Percentiles rank a stretch among this genome's conserved stretches.
phyloP scores from a whole-genome alignment of 345 rosid genomes.

The Pistacia vera region DNA sequence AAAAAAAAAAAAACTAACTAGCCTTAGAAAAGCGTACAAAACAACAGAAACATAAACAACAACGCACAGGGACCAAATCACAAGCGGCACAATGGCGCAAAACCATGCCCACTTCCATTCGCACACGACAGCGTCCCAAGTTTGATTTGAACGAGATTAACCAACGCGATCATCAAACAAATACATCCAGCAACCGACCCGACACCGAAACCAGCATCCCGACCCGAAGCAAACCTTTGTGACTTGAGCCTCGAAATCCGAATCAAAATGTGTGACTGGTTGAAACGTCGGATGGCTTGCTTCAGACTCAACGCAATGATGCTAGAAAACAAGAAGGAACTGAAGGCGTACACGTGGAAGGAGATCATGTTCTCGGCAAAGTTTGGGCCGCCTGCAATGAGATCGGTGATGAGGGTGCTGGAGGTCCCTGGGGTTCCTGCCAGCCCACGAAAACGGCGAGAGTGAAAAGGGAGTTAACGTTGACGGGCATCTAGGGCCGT shows the following conservation, averaged over 20 bases:
- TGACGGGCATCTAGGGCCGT: conserved; percentile 83
- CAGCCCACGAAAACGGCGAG: conserved; percentile 89
- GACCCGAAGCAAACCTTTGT: conserved; percentile 55
- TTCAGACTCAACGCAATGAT: conserved; percentile 76
- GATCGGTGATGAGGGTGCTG: conserved; percentile 43
- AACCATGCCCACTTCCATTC: conserved; percentile 58
- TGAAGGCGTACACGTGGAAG: conserved; percentile 88
- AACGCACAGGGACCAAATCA: conserved; percentile 70
- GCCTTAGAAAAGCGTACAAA: conserved; percentile 66
- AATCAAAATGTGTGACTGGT: conserved; percentile 22
- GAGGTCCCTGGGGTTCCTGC: conserved; percentile 63
- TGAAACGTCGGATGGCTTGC: conserved; percentile 69
- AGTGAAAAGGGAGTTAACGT: conserved; percentile 92
- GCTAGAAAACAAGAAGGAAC: conserved; percentile 84
- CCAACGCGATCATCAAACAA: conserved; percentile 74
- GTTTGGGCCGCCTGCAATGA: conserved; percentile 39
- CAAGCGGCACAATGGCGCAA: conserved; percentile 72
- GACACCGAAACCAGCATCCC: conserved; percentile 77
- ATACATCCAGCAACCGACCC: conserved; percentile 76
- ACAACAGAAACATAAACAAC: conserved; percentile 54
- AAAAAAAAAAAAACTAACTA: too few species aligned
- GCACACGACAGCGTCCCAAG: conserved; percentile 75
- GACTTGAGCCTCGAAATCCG: conserved; percentile 29
- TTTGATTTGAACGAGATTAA: conserved; percentile 79
- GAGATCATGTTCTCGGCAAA: conserved; percentile 63